Evolutionary conservation across 1,284 basidiomycete genomes (phyloP).

Genomic region (Ceratobasidium sp.): DNA sequence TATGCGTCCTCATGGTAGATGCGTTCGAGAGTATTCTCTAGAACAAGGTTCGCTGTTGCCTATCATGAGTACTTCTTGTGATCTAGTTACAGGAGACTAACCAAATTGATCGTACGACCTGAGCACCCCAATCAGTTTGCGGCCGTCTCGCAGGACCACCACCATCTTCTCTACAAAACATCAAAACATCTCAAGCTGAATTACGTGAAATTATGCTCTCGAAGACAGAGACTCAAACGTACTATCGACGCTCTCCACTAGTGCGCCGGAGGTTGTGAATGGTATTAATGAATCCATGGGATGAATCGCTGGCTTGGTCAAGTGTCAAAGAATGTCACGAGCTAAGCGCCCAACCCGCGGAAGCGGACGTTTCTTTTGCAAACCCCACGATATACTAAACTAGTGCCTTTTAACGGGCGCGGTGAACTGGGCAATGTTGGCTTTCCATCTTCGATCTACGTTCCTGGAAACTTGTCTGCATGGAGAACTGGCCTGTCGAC

Average conservation of each 20-base stretch:
- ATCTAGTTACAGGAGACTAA: slow-evolving; percentile 54
- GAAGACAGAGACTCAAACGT: slow-evolving; percentile 63
- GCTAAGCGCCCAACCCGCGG: slow-evolving; percentile 25
- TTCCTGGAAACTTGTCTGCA: slow-evolving; percentile 2
- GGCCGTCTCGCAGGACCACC: slow-evolving; percentile 93
- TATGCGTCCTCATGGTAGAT: slow-evolving; percentile 82
- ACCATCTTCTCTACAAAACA: slow-evolving; percentile 89
- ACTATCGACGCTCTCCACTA: slow-evolving; percentile 99
- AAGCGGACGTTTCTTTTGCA: slow-evolving; percentile 14
- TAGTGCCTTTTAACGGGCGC: not conserved
- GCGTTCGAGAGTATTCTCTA: slow-evolving; percentile 88
- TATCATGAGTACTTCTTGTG: not conserved
- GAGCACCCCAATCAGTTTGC: slow-evolving; percentile 94
- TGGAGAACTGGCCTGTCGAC: slow-evolving; percentile 29
- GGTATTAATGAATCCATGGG: slow-evolving; percentile 92
- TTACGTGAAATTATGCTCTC: slow-evolving; percentile 23
- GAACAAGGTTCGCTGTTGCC: slow-evolving; percentile 85
- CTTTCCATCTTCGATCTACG: not conserved
- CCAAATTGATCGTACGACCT: slow-evolving; percentile 99
- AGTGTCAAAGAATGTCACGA: not conserved
- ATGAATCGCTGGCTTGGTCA: not conserved
- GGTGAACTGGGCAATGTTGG: slow-evolving; percentile 18
- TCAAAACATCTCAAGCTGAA: slow-evolving; percentile 35
- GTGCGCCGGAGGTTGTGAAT: slow-evolving; percentile 94
- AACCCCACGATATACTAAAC: not conserved